Evolutionary conservation across 1,139 yeast genomes (phyloP).

Genomic region (Geotrichum klebahnii): DNA sequence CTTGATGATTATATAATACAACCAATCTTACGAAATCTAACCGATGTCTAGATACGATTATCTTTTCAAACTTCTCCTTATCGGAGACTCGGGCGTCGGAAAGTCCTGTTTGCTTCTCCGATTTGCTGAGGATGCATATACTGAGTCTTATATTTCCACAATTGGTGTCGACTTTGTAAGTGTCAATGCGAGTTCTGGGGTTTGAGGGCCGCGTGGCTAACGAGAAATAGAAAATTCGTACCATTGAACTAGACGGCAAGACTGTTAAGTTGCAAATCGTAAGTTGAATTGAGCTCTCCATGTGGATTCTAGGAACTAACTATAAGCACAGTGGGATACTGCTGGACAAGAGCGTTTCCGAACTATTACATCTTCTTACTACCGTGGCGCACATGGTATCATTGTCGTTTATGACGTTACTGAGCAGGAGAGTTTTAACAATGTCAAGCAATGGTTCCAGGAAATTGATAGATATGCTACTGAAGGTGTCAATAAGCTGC

Average conservation of each 20-base stretch:
- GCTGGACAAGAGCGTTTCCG: slow-evolving; percentile 98
- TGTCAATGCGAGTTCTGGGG: neutral
- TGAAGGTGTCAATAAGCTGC: slow-evolving; percentile 91
- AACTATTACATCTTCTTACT: slow-evolving; percentile 95
- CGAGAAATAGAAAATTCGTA: slow-evolving; percentile 69
- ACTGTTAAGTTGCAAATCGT: slow-evolving; percentile 88
- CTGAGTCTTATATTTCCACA: slow-evolving; percentile 94
- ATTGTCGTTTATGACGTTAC: slow-evolving; percentile 97
- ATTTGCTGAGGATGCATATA: slow-evolving; percentile 95
- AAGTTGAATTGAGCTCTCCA: slow-evolving; percentile 18
- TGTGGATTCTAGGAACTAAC: neutral
- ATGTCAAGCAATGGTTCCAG: slow-evolving; percentile 97
- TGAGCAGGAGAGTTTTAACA: slow-evolving; percentile 94
- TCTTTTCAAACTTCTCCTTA: slow-evolving; percentile 84
- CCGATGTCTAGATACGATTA: slow-evolving; percentile 91
- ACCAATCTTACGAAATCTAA: no score
- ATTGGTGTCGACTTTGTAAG: slow-evolving; percentile 86
- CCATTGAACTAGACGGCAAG: slow-evolving; percentile 93
- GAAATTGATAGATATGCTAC: slow-evolving; percentile 98
- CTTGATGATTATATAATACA: no score
- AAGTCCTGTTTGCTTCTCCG: slow-evolving; percentile 91
- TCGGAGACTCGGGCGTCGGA: slow-evolving; percentile 98
- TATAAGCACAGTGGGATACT: slow-evolving; percentile 69
- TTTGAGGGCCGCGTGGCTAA: neutral
- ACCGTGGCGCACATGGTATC: slow-evolving; percentile 98